Percentiles rank a stretch among this genome's conserved stretches.
Evolutionary conservation across 208 protist genomes (phyloP).

Genomic region (Zelonia costaricensis): DNA sequence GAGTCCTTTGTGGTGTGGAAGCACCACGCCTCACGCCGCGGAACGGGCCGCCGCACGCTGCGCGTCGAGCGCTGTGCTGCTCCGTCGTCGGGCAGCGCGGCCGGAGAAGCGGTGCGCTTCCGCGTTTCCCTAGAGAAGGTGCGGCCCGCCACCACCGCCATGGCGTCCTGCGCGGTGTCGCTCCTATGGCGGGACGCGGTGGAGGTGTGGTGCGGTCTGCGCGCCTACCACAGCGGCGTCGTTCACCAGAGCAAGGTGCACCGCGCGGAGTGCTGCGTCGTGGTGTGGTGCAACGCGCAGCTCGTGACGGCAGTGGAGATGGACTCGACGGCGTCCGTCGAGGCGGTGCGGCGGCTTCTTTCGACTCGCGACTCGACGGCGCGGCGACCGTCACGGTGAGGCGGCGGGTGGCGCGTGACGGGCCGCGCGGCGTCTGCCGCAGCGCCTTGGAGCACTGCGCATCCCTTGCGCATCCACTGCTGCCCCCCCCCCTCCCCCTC

Average conservation of each 20-base stretch:
- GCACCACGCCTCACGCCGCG: conserved; percentile 61
- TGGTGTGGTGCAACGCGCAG: conserved; percentile 42
- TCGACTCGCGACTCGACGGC: background rate
- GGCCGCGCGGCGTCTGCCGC: too few species aligned
- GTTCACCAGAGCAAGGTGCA: conserved; percentile 57
- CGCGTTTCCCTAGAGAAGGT: conserved; percentile 23
- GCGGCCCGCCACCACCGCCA: background rate
- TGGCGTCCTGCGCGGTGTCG: conserved; percentile 23
- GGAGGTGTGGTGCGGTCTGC: conserved; percentile 41
- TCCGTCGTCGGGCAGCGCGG: background rate
- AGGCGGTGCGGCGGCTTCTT: conserved; percentile 2
- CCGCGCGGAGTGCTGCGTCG: conserved; percentile 45
- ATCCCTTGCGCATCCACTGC: too few species aligned
- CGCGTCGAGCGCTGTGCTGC: conserved; percentile 2
- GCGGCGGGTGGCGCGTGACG: too few species aligned
- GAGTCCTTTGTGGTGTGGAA: conserved; percentile 44
- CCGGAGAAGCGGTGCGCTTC: background rate
- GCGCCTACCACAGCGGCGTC: conserved; percentile 49
- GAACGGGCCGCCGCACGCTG: conserved; percentile 43
- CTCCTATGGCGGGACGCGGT: conserved; percentile 33
- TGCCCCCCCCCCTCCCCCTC: too few species aligned
- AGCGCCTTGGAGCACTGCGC: too few species aligned
- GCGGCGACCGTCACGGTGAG: too few species aligned
- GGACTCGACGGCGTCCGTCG: conserved; percentile 45
- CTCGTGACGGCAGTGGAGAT: conserved; percentile 62